Evolutionary conservation across 805 yeast species (phyloP), one percentile per base, ranked within the genome.

Genomic region (Yamadazyma paraphyllophila): DNA sequence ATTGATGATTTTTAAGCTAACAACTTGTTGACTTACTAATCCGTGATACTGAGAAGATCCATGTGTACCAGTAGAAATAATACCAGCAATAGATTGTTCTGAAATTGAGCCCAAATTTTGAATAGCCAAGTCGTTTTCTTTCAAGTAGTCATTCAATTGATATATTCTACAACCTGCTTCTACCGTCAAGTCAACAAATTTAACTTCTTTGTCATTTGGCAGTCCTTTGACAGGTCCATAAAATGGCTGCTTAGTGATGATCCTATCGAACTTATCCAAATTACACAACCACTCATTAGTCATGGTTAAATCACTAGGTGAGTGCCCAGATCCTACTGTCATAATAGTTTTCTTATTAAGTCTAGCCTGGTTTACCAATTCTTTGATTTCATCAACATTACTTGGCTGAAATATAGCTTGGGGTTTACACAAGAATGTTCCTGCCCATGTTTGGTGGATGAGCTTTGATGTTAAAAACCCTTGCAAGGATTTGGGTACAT

Each of bases 11-110:
- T 87, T 82, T 47, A 92, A 63, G 52, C 82, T 80, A 2, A 92
- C 97, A 50, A 88, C 76, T 63, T 90, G 97, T 56, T 89, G 92
- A 7, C 94, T 81, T 2, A 92, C 86, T 31, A 91, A 72, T 1
- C 98, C 97, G 58, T 94, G 98, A 62, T 77, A 88, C 35, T 92
- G 95, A 8, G 96, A 83, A 0, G 97, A 86, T 7, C 99, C 99
- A 60, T 92, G 99, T 0, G 98, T 90, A 25, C 98, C 98, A 0
- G 98, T 92, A 1, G 96, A 85, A 37, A 94, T 89, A 53, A 91
- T 82, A n/a, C 99, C 99, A 2, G 96, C 98, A 20, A 90, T 74
- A 12, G 96, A 86, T 62, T 92, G 98, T 50, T 89, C 97, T 34
- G 94, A 82, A 44, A 92, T 92, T 1, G 97, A 90, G 1, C 98